Evolutionary conservation across 192 early-diverging fungal species (phyloP), one percentile per base, ranked within the genome.

Genomic region (Lunasporangiospora selenospora): DNA sequence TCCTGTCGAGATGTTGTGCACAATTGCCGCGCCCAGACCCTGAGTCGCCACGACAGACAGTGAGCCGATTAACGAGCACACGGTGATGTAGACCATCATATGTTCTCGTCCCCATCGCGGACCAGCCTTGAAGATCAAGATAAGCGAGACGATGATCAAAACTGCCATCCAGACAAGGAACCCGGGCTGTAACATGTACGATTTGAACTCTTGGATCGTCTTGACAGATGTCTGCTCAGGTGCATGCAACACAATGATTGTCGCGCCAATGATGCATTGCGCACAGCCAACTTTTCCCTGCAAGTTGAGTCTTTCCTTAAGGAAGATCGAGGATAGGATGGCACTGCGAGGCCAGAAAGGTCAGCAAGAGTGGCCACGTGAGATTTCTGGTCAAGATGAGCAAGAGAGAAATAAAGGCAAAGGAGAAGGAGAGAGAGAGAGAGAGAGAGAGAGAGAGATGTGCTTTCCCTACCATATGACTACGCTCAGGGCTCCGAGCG

Each of bases 21-120:
- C 90, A 39, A 95, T 84, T 7, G 93, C 94, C 40, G 92, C 88
- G 40, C 92, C 93, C 48, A 95, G 84, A 0, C 90, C 96, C 77
- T 97, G 94, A 51, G 88, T 91, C 15, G 91, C 89, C 15, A 93
- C 91, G 13, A 96, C 92, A 7, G 92, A 90, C 26, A 95, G 76
- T 0, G 95, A 97, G 1, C 95, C 95, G 26, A 94, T 93, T 24
- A 95, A 76, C 1, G 95, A 97, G 78, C 95, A 97, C 39, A 97
- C 91, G 34, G 87, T 83, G 54, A 97, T 87, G 67, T 95, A 97
- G 5, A 97, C 86, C 31, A 97, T 71, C 80, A 94, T 92, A 75
- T 87, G 88, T 18, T 77, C 60, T 56, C 89, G 90, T 24, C 95
- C 95, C 75, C 87, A 91, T 27, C 73, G 67, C 9, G 91, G 89